Percentiles rank a stretch among this genome's conserved stretches.
Evolutionary conservation across 208 protist genomes (phyloP).

Genomic region (Leishmania guyanensis): DNA sequence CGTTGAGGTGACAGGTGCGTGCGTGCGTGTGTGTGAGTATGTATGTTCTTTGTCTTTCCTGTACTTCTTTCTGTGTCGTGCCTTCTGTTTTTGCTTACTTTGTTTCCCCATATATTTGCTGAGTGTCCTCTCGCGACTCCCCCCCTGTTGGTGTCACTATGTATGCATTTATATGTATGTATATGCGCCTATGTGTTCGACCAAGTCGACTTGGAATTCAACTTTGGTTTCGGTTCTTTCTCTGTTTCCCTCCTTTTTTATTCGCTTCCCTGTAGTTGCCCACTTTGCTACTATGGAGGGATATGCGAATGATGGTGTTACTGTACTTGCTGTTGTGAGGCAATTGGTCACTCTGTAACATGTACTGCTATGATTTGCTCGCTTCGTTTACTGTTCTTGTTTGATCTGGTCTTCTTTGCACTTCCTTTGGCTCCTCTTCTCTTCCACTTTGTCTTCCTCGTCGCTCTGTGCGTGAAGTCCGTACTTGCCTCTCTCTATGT

Average conservation of each 20-base stretch:
- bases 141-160: neutral
- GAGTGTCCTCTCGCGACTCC: neutral
- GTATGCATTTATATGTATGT: neutral
- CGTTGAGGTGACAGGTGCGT: neutral
- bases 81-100: conserved; percentile 1
- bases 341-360: neutral
- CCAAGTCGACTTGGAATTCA: neutral
- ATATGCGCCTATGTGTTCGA: neutral
- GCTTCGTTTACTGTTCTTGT: neutral
- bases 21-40: neutral
- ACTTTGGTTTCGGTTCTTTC: neutral
- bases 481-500: neutral
- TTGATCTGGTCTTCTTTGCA: neutral
- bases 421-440: neutral
- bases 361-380: conserved; percentile 2
- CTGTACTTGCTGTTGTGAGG: neutral
- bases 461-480: neutral
- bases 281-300: neutral
- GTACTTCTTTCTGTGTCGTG: neutral
- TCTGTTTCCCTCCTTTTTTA: neutral
- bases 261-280: neutral
- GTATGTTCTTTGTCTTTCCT: conserved; percentile 9
- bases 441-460: neutral
- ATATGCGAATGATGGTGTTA: neutral
- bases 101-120: neutral